Evolutionary conservation across 2,329 filamentous ascomycete species (phyloP).

Genomic region (Colletotrichum ledebouriae): DNA sequence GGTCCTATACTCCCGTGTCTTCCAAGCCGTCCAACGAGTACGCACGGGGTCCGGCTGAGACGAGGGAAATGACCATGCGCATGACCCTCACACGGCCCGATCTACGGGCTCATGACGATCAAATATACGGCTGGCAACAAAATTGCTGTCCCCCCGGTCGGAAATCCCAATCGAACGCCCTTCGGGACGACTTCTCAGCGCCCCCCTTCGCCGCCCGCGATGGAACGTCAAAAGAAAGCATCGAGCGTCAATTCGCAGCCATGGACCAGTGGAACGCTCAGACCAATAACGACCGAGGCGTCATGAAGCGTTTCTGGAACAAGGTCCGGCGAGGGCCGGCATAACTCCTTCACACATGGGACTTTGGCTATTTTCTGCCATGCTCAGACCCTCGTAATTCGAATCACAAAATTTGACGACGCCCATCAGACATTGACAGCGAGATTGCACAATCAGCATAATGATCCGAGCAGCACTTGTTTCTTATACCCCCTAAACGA

Average conservation of each 20-base stretch:
- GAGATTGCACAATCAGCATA: slow-evolving; percentile 30
- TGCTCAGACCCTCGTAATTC: slow-evolving; percentile 12
- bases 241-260: slow-evolving; percentile 66
- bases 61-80: slow-evolving; percentile 92
- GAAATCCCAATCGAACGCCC: slow-evolving; percentile 44
- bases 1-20: slow-evolving; percentile 26
- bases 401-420: slow-evolving; percentile 14
- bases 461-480: slow-evolving; percentile 33
- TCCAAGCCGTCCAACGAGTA: slow-evolving; percentile 58
- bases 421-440: slow-evolving; percentile 20
- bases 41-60: slow-evolving; percentile 59
- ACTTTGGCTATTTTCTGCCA: neutral
- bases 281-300: slow-evolving; percentile 62
- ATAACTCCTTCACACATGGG: neutral
- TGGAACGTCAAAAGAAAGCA: slow-evolving; percentile 62
- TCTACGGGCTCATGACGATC: slow-evolving; percentile 80
- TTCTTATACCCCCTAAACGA: slow-evolving; percentile 28
- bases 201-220: slow-evolving; percentile 50
- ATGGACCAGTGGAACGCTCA: slow-evolving; percentile 64
- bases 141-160: slow-evolving; percentile 45
- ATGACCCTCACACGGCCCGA: slow-evolving; percentile 96
- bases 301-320: slow-evolving; percentile 76
- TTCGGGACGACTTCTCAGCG: slow-evolving; percentile 52
- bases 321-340: slow-evolving; percentile 61
- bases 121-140: slow-evolving; percentile 78